phyloP scores from a whole-genome alignment of 345 rosid species.

The Citrus sp. region DNA sequence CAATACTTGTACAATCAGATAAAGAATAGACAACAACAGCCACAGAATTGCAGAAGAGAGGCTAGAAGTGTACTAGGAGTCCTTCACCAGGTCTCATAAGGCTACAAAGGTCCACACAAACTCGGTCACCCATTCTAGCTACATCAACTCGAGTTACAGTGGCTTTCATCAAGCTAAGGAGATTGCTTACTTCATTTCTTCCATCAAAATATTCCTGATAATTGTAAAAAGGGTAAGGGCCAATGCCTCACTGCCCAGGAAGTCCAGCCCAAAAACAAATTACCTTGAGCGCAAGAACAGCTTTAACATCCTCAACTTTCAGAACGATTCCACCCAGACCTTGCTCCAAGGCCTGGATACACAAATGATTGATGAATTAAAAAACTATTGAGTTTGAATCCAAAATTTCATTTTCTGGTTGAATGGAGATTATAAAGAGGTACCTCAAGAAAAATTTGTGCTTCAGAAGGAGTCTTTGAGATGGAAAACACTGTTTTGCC shows the following conservation, averaged over 20 bases:
- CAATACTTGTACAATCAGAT: background rate
- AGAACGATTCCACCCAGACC: slow-evolving; percentile 80
- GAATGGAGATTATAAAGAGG: slow-evolving; percentile 1
- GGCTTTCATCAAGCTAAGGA: slow-evolving; percentile 57
- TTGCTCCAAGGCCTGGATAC: slow-evolving; percentile 70
- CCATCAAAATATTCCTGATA: slow-evolving; percentile 77
- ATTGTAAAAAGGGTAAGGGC: slow-evolving; percentile 30
- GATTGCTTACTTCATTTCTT: slow-evolving; percentile 55
- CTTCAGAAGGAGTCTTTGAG: slow-evolving; percentile 59
- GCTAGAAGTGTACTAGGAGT: slow-evolving; percentile 55
- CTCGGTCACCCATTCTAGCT: slow-evolving; percentile 89
- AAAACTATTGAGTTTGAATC: background rate
- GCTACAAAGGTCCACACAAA: slow-evolving; percentile 93
- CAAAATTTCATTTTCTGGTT: background rate
- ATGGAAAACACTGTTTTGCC: slow-evolving; percentile 65
- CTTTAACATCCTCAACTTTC: slow-evolving; percentile 52
- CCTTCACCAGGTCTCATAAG: slow-evolving; percentile 95
- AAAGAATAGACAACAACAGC: background rate
- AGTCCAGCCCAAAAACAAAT: slow-evolving; percentile 8
- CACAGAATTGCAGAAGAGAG: background rate
- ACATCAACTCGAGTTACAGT: slow-evolving; percentile 50
- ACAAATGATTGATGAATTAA: background rate
- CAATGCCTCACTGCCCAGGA: slow-evolving; percentile 12
- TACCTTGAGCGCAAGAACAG: slow-evolving; percentile 73
- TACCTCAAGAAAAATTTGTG: slow-evolving; percentile 76